Evolutionary conservation across 2,329 filamentous ascomycete species (phyloP), one percentile per base, ranked within the genome.

Genomic region (Penicillium sclerotigenum): DNA sequence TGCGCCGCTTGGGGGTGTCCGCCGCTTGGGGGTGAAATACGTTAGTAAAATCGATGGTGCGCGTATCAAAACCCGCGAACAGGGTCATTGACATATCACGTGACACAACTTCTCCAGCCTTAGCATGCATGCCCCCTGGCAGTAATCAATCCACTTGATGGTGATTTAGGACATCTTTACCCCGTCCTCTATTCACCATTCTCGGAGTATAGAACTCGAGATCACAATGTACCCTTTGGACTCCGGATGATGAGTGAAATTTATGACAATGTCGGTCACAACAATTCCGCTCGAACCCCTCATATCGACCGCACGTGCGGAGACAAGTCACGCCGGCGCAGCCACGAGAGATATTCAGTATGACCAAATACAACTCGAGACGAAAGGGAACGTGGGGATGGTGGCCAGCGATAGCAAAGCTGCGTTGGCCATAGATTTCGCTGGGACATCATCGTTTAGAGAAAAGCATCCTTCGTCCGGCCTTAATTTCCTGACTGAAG

Each of bases 391-490:
- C 3, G 0, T 20, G 14, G 26, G 4, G 16, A 18, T 29, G 22
- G 28, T 36, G 16, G n/a, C 10, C 13, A 22, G 41, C 11, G 20
- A 52, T 9, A 26, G 8, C 13, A 38, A 41, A 7, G 13, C 16
- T 20, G 7, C 8, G 13, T 13, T 24, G 6, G 13, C 20, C 28
- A 40, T 28, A 41, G 31, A 42, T 0, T 28, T 22, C 8, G 24
- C 36, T 26, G 34, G 36, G 37, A 47, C 26, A n/a, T 14, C 43
- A 6, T 26, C 51, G 22, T 36, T 49, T 38, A 46, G 41, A 26
- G 57, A 65, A 47, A 64, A 63, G 43, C 50, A 51, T 22, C 43
- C 40, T 5, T 18, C 46, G 18, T 16, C 54, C 43, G 40, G 58
- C 47, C 36, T 55, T 54, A 43, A 41, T 18, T 42, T 58, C 14